Percentiles rank a stretch among this genome's conserved stretches.
Conservation (phyloP, 2,329 filamentous ascomycete genomes). For the Fonsecaea erecta region DNA sequence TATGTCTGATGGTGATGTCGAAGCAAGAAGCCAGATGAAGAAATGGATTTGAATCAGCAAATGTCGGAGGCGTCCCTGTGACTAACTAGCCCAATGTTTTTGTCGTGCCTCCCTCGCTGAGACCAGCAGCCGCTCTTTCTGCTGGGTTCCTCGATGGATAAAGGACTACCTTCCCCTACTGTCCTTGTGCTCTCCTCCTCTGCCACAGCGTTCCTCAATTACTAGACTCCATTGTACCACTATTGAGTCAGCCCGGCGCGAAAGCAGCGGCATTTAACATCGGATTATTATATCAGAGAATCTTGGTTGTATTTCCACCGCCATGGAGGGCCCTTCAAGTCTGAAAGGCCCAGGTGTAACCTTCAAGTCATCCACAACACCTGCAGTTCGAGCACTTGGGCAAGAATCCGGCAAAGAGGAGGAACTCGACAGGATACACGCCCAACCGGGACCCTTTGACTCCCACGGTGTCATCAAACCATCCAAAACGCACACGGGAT, state of each 20-base stretch:
- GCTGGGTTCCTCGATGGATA: not conserved
- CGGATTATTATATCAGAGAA: not conserved
- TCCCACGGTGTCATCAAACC: not conserved
- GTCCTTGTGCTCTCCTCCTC: not conserved
- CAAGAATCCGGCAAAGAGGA: constrained; percentile 4
- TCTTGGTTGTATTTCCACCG: not conserved
- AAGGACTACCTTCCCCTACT: not conserved
- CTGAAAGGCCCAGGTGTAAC: not conserved
- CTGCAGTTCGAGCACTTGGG: not conserved
- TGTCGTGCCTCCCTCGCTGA: not conserved
- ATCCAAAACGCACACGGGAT: constrained; percentile 17
- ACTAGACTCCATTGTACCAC: not conserved
- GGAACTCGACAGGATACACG: not conserved
- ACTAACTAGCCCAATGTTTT: not conserved
- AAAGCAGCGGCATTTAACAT: not conserved
- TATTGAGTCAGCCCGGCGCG: not conserved
- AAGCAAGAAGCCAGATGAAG: constrained; percentile 14
- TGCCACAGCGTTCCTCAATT: not conserved
- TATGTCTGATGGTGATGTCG: constrained; percentile 8
- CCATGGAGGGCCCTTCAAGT: not conserved
- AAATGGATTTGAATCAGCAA: not conserved
- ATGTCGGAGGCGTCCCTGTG: not conserved
- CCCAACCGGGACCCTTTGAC: not conserved
- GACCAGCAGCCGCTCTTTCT: not conserved
- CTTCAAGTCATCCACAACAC: constrained; percentile 8